Conservation (phyloP, 164 flowering plant genomes). For the Chimonanthus salicifolius region DNA sequence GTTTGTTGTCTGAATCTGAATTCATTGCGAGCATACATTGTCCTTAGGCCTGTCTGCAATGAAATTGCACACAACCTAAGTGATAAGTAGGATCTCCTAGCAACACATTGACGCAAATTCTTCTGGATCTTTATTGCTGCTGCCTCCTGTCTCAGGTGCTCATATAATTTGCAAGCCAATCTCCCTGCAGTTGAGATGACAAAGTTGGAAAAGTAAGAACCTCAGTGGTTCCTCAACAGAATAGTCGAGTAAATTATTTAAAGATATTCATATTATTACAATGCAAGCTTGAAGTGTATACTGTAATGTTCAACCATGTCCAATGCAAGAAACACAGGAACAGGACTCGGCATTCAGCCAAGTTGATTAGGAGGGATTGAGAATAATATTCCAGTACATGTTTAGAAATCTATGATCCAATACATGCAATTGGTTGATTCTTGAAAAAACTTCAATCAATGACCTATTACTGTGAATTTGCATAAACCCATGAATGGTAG, state of each 20-base stretch:
- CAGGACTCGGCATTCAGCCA: neutral
- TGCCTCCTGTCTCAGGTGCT: constrained; percentile 41
- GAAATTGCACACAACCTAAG: constrained; percentile 38
- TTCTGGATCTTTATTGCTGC: constrained; percentile 76
- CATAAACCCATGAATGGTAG: too few relatives aligned
- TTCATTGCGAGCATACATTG: constrained; percentile 57
- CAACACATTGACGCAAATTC: constrained; percentile 37
- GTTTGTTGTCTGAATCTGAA: constrained; percentile 44
- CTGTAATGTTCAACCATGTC: too few relatives aligned
- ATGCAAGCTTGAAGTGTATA: too few relatives aligned
- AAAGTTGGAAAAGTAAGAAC: neutral
- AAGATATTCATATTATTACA: too few relatives aligned
- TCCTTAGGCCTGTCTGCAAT: constrained; percentile 65
- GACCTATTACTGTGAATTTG: too few relatives aligned
- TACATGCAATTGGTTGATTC: too few relatives aligned
- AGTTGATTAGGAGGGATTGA: too few relatives aligned
- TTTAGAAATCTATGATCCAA: too few relatives aligned
- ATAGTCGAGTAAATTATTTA: too few relatives aligned
- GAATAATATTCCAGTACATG: too few relatives aligned
- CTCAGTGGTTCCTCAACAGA: too few relatives aligned
- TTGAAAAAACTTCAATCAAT: too few relatives aligned
- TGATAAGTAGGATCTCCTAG: constrained; percentile 36
- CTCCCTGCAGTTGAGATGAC: constrained; percentile 35
- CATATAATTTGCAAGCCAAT: constrained; percentile 51
- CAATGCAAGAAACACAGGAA: neutral